Base-by-base conservation (phyloP, 2,329 filamentous ascomycete genomes). In the Elsinoe arachidis region DNA sequence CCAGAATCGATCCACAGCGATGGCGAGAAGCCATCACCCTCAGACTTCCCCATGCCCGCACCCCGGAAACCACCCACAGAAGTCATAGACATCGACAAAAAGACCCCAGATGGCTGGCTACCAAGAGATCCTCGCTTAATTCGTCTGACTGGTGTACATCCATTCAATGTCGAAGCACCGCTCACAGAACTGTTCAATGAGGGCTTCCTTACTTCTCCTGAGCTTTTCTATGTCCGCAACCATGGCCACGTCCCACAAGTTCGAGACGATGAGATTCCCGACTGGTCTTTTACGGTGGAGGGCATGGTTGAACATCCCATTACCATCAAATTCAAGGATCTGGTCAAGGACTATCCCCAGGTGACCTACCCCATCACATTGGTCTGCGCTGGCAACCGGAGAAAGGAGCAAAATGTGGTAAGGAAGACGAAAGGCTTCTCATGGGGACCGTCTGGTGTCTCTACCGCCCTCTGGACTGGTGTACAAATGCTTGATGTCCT, bases 351-450 rank as follows among this genome's bases (percentile, higher is more conserved):
- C 7, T 95, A 87, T 65, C 84, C 91, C 56, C 88, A 95, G 68
- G 80, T 89, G 23, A 96, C 90, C 2, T 88, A 87, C 58, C 91
- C 91, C 0, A 80, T 96, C 59, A 96, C 91, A 0, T 80, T 96
- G 1, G 90, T 96, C 19, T 96, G 91, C 69, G 91, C 91, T 3
- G 91, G 91, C 1, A 96, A 96, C 70, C 80, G 91, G 59, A 81
- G 91, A 33, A 96, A 96, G 73, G 91, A 96, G 72, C 91, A 96
- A 68, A 96, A 96, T 64, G 78, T 89, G 54, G 88, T 96, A 2
- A 80, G 89, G 14, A 96, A 96, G 70, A 89, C 88, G 1, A 95
- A 96, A 65, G 91, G 91, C 0, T 96, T 96, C 73, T 95, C 90
- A 1, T 96, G 91, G 91, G 91, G 91, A 35, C 78, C 91, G 1